Evolutionary conservation across 139 green algal species (phyloP), one percentile per base, ranked within the genome.

Genomic region (Haematococcus lacustris): DNA sequence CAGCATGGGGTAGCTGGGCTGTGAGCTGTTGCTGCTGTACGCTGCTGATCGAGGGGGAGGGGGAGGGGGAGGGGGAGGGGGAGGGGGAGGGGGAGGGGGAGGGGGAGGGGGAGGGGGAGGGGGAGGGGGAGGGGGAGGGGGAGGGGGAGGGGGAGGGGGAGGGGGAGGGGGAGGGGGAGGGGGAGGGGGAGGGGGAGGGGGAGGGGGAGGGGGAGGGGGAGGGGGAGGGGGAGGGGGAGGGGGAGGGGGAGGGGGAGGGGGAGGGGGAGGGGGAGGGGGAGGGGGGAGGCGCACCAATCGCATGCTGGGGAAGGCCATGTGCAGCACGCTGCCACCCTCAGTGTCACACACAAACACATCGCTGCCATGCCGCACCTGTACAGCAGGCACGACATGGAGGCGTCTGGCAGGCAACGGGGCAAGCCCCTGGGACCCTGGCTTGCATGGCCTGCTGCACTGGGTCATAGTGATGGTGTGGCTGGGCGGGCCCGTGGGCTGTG

Each of bases 321-420:
- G 78, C 64, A 90, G 73, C 33, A 94, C 71, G 53, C 76, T 57
- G 0, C 89, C 89, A 9, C 82, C 68, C 21, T 87, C 89, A 3
- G 88, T 93, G 82, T 83, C 85, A 57, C 77, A 85, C 2, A 91
- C 40, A 53, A 86, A 94, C 50, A 91, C 85, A 1, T 30, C 57
- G 60, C 83, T 74, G 0, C 82, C 79, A 1, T 32, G 32, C 6
- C 89, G 73, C 21, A 87, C 80, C 75, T 83, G 73, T 34, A 64
- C n/a, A 41, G 7, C 61, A 68, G 40, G 61, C 61, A 68, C 41
- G 34, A n/a, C 53, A 64, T 30, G 4, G 21, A 64, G 43, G 43
- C 43, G 9, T 53, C 9, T 17, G 43, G 9, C 17, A 53, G 43
- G 43, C 9, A 9, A 28, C 43, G 9, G 43, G 9, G 9, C 43